phyloP scores from a whole-genome alignment of 108 stramenopile species.

The Schizochytrium sp. region DNA sequence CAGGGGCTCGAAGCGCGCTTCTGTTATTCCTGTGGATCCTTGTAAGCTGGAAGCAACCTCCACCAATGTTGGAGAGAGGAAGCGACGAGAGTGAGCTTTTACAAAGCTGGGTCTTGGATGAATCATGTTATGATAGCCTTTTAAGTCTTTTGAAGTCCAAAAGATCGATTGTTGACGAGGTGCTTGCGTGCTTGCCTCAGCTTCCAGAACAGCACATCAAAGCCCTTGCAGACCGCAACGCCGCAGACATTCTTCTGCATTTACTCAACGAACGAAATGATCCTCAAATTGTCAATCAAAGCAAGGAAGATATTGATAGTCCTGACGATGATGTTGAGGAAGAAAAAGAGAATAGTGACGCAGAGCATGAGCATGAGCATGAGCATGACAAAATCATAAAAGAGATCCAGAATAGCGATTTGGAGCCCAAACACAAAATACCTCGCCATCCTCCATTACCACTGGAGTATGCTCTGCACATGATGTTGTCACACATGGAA shows the following conservation, averaged over 20 bases:
- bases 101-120: background rate
- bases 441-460: background rate
- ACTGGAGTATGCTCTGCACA: background rate
- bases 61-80: too few relatives aligned
- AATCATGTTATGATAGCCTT: background rate
- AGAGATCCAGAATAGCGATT: too few relatives aligned
- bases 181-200: background rate
- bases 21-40: background rate
- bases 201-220: background rate
- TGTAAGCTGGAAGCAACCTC: background rate
- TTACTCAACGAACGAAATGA: background rate
- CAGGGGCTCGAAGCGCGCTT: background rate
- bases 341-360: background rate
- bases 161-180: background rate
- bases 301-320: background rate
- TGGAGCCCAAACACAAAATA: too few relatives aligned
- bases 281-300: background rate
- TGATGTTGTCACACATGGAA: background rate
- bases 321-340: background rate
- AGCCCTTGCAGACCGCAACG: background rate
- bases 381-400: too few relatives aligned
- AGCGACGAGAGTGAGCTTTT: too few relatives aligned
- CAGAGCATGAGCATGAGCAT: too few relatives aligned
- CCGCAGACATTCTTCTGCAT: background rate
- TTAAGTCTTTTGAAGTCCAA: background rate